Evolutionary conservation across 2,329 filamentous ascomycete genomes (phyloP).

Genomic region (Tolypocladium album): DNA sequence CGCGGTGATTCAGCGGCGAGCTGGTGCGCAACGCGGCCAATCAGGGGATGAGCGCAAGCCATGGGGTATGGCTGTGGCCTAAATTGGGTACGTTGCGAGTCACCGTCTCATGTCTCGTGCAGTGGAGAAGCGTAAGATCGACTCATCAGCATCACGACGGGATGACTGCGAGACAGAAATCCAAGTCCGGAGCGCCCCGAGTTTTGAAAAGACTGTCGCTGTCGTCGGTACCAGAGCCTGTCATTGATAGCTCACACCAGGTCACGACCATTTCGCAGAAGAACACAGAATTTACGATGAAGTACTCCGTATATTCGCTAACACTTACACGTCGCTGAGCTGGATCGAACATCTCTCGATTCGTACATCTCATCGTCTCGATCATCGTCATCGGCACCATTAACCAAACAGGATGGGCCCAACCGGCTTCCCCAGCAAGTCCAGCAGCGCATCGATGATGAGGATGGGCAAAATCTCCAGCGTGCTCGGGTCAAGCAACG

Average conservation of each 20-base stretch:
- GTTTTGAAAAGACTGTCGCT: too few species aligned
- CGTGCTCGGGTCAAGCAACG: constrained; percentile 6
- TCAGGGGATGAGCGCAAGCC: constrained; percentile 19
- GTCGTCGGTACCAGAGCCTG: too few species aligned
- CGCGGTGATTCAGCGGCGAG: constrained; percentile 11
- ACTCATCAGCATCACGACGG: background rate
- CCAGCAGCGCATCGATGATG: constrained; percentile 6
- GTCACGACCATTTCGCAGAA: background rate
- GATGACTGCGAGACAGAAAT: background rate
- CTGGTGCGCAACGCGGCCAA: constrained; percentile 11
- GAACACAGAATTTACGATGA: background rate
- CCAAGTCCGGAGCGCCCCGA: too few species aligned
- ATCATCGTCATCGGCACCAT: background rate
- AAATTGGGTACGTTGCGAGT: background rate
- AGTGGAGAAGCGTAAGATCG: background rate
- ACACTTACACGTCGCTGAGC: background rate
- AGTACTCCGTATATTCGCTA: background rate
- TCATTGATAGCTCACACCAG: background rate
- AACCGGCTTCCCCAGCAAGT: constrained; percentile 4
- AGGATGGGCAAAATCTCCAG: constrained; percentile 6
- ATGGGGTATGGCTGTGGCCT: constrained; percentile 8
- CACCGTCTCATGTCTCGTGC: background rate
- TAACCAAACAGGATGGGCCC: constrained; percentile 4
- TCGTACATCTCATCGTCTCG: too few species aligned
- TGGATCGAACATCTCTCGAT: too few species aligned